Evolutionary conservation across 768 basidiomycete species (phyloP).

Genomic region (Crepidotus variabilis): DNA sequence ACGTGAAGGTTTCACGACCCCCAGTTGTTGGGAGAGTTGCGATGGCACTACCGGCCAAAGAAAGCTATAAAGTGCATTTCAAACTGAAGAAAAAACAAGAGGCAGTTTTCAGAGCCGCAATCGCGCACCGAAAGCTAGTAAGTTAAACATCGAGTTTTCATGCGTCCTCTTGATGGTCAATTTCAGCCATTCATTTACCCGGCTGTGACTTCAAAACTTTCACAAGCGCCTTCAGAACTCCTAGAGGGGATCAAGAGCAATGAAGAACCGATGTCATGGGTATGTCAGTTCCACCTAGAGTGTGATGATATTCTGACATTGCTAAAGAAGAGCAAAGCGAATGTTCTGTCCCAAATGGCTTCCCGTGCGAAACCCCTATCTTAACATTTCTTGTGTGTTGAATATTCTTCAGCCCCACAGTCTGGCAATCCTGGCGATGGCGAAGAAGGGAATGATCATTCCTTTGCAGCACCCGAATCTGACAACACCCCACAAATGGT

Average conservation of each 20-base stretch:
- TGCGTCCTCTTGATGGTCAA: neutral
- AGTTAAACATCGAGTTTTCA: neutral
- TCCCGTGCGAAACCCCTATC: too few relatives aligned
- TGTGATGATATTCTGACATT: neutral
- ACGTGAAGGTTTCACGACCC: neutral
- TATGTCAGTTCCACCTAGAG: neutral
- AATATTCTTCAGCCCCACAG: neutral
- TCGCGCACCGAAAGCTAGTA: slow-evolving; percentile 3
- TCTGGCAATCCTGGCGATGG: neutral
- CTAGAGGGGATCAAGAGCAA: neutral
- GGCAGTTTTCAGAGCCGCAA: neutral
- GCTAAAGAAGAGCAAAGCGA: neutral
- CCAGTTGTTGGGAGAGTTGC: neutral
- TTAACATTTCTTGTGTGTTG: too few relatives aligned
- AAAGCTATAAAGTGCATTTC: neutral
- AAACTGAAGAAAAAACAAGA: neutral
- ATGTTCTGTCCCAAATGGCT: neutral
- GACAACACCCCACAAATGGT: neutral
- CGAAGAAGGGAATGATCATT: slow-evolving; percentile 12
- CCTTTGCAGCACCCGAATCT: slow-evolving; percentile 24
- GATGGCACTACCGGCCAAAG: neutral
- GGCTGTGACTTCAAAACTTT: neutral
- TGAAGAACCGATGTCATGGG: neutral
- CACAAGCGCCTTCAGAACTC: neutral
- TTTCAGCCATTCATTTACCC: neutral